Conservation (phyloP, 2,329 filamentous ascomycete genomes). For the Cladophialophora bantiana region DNA sequence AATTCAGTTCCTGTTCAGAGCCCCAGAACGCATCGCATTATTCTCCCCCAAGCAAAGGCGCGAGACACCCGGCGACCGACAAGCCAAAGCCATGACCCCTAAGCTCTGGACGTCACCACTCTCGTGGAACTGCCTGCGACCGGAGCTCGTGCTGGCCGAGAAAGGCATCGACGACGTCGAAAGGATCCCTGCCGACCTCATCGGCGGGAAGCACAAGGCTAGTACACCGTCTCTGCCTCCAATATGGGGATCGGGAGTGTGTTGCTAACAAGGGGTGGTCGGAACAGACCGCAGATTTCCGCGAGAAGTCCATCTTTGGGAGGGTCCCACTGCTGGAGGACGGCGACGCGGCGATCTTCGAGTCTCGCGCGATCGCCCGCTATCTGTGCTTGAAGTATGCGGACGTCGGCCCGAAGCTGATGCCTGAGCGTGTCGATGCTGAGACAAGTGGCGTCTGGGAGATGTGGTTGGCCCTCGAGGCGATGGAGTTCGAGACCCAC, state of each 20-base stretch:
- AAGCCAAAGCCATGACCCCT: conserved; percentile 2
- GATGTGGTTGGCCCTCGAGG: conserved; percentile 13
- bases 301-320: conserved; percentile 23
- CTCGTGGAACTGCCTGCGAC: conserved; percentile 20
- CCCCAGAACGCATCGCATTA: not conserved
- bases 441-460: conserved; percentile 8
- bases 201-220: conserved; percentile 15
- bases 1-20: not conserved
- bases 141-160: conserved; percentile 21
- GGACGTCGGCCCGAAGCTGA: conserved; percentile 1
- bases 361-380: conserved; percentile 21
- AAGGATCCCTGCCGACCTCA: conserved; percentile 4
- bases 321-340: conserved; percentile 19
- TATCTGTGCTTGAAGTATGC: conserved; percentile 19
- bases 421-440: conserved; percentile 2
- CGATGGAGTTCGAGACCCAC: conserved; percentile 13
- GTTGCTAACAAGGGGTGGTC: not conserved
- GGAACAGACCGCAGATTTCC: conserved; percentile 9
- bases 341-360: conserved; percentile 11
- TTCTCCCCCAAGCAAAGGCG: not conserved
- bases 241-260: not conserved
- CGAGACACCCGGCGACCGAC: not conserved
- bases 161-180: conserved; percentile 17
- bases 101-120: conserved; percentile 18
- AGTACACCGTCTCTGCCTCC: not conserved